Evolutionary conservation across 164 flowering plant species (phyloP).

Genomic region (Nymphaea colorata): DNA sequence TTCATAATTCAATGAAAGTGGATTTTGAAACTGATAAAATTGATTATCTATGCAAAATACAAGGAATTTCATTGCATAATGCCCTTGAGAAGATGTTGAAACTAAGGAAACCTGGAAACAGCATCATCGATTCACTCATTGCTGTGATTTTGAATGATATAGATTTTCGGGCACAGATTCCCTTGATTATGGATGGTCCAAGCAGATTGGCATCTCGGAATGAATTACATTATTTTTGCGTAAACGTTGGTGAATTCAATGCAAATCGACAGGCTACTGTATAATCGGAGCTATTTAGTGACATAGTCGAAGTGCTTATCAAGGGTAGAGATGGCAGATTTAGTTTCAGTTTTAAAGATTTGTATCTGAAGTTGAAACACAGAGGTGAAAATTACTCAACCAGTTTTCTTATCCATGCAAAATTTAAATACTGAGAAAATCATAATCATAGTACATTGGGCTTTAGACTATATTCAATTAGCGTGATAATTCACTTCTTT

Average conservation of each 20-base stretch:
- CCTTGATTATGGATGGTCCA: constrained; percentile 13
- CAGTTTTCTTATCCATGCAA: constrained; percentile 17
- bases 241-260: background rate
- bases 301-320: background rate
- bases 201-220: background rate
- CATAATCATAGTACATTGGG: background rate
- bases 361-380: background rate
- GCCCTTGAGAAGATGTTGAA: constrained; percentile 25
- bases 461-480: background rate
- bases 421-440: background rate
- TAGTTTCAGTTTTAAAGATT: too few relatives aligned
- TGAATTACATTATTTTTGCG: background rate
- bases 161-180: constrained; percentile 34
- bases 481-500: too few relatives aligned
- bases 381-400: too few relatives aligned
- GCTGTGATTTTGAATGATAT: constrained; percentile 34
- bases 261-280: background rate
- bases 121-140: constrained; percentile 20
- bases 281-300: background rate
- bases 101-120: constrained; percentile 10
- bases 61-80: constrained; percentile 49
- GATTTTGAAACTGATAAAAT: background rate
- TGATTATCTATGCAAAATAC: background rate
- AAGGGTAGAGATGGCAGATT: background rate
- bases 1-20: constrained; percentile 16